Evolutionary conservation across 768 basidiomycete genomes (phyloP).

Genomic region (Pleurotus pulmonarius): DNA sequence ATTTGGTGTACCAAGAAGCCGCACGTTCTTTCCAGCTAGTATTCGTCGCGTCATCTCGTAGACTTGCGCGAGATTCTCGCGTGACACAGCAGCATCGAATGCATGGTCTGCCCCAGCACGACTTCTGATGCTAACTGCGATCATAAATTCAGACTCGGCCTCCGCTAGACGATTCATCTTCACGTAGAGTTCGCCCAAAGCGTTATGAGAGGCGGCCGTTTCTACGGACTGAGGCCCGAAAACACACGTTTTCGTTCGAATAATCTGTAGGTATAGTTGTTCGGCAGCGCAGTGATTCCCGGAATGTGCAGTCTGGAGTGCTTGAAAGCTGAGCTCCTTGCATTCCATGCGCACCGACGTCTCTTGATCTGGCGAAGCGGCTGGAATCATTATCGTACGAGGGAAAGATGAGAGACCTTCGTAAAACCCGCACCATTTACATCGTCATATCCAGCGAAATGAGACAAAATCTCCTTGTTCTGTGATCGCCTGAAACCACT

Average conservation of each 20-base stretch:
- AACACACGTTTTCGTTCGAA: constrained; percentile 20
- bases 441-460: not conserved
- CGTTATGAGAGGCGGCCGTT: constrained; percentile 26
- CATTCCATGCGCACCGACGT: not conserved
- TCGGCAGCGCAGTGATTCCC: constrained; percentile 21
- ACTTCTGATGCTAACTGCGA: constrained; percentile 24
- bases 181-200: constrained; percentile 31
- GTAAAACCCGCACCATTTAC: too few relatives aligned
- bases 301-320: constrained; percentile 5
- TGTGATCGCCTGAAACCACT: too few relatives aligned
- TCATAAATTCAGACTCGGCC: constrained; percentile 30
- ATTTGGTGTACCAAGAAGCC: constrained; percentile 20
- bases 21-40: constrained; percentile 23
- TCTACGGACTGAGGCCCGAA: constrained; percentile 18
- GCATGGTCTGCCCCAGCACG: constrained; percentile 10
- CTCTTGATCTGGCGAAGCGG: too few relatives aligned
- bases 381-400: too few relatives aligned
- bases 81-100: constrained; percentile 25
- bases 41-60: constrained; percentile 29
- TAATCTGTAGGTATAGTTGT: constrained; percentile 22
- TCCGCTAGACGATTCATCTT: constrained; percentile 28
- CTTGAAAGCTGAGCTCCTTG: not conserved
- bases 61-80: constrained; percentile 22
- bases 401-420: too few relatives aligned
- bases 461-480: not conserved